phyloP scores from a whole-genome alignment of 768 basidiomycete genomes.

The Boletus rubescentipes region DNA sequence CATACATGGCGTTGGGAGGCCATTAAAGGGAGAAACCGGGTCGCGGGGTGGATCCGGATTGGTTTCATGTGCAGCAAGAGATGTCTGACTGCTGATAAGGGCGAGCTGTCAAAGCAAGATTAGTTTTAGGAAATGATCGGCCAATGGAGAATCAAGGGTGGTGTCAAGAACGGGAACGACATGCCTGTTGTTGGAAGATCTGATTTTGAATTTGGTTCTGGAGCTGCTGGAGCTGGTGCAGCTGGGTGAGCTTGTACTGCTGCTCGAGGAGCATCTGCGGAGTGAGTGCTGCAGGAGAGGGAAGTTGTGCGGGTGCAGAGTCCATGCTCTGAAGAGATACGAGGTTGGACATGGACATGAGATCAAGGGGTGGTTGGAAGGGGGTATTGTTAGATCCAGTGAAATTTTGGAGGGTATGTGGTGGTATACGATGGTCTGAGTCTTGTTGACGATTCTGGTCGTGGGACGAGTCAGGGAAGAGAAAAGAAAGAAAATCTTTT shows the following conservation, averaged over 20 bases:
- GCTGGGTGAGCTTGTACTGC: constrained; percentile 73
- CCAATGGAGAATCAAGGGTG: constrained; percentile 1
- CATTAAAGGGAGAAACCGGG: constrained; percentile 40
- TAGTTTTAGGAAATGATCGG: constrained; percentile 11
- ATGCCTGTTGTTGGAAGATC: constrained; percentile 88
- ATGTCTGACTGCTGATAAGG: constrained; percentile 52
- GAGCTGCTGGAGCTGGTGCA: constrained; percentile 74
- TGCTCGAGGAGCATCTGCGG: constrained; percentile 65
- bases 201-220: constrained; percentile 86
- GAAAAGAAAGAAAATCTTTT: constrained; percentile 36
- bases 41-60: constrained; percentile 36
- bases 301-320: constrained; percentile 4
- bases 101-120: constrained; percentile 50
- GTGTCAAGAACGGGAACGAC: constrained; percentile 19
- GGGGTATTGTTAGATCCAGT: constrained; percentile 7
- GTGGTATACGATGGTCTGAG: constrained; percentile 15
- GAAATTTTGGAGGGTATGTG: neutral
- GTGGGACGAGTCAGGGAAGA: constrained; percentile 31
- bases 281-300: constrained; percentile 29
- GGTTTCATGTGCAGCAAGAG: constrained; percentile 37
- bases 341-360: constrained; percentile 44
- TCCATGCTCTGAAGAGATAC: constrained; percentile 51
- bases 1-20: constrained; percentile 70
- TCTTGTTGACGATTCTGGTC: constrained; percentile 30
- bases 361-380: constrained; percentile 45